Conservation (phyloP, 768 basidiomycete genomes). For the Kwoniella sp. region DNA sequence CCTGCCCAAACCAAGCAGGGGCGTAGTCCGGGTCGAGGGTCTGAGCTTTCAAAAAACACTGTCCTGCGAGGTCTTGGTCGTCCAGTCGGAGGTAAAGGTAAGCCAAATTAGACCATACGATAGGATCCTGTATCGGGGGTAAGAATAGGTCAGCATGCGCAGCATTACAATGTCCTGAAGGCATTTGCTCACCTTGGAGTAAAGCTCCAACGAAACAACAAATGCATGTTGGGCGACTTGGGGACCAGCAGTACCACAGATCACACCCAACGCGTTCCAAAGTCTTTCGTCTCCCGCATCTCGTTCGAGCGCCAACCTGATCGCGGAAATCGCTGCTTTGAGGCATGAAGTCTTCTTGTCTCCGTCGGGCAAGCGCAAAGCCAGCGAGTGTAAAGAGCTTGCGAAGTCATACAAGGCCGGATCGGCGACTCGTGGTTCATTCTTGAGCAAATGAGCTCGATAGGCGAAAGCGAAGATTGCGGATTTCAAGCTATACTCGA, state of each 20-base stretch:
- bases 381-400: conserved; percentile 45
- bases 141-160: conserved; percentile 1
- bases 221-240: conserved; percentile 88
- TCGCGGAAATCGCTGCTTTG: conserved; percentile 49
- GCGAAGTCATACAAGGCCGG: conserved; percentile 52
- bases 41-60: conserved; percentile 84
- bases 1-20: conserved; percentile 85
- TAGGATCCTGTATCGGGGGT: conserved; percentile 62
- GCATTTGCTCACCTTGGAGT: conserved; percentile 67
- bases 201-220: conserved; percentile 80
- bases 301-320: conserved; percentile 72
- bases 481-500: conserved; percentile 38
- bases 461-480: conserved; percentile 54
- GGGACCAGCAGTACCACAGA: conserved; percentile 67
- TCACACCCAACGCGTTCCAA: conserved; percentile 81
- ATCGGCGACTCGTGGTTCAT: conserved; percentile 46
- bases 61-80: conserved; percentile 79
- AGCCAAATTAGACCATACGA: conserved; percentile 84
- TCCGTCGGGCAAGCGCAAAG: conserved; percentile 15
- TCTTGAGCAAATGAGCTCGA: conserved; percentile 51
- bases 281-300: conserved; percentile 71
- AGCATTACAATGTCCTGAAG: not conserved
- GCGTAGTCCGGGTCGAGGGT: conserved; percentile 87
- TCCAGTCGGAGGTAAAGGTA: conserved; percentile 77
- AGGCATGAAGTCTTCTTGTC: conserved; percentile 28